Percentiles rank a stretch among this genome's conserved stretches.
These are phyloP conservation scores for Scleroderma citrinum DNA, from an alignment of 768 basidiomycete genomes.

Conservation along the genomic window DNA sequence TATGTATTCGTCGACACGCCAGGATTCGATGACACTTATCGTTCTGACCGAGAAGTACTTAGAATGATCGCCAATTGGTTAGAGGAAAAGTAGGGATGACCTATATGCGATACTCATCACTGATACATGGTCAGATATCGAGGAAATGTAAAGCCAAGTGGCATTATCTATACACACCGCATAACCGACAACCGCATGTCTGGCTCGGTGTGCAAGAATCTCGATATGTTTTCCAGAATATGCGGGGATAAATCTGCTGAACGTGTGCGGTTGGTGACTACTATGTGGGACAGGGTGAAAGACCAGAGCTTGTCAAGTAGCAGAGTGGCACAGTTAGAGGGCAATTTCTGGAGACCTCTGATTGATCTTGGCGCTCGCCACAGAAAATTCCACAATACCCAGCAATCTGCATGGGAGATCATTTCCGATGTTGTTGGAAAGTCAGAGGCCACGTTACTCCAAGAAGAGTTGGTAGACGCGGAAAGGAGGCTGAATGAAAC, in stretches of 20 bases:
- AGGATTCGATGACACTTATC: conserved; percentile 2
- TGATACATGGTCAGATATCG: not conserved
- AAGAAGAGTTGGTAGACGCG: not conserved
- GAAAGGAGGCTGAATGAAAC: not conserved
- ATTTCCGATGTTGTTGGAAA: not conserved
- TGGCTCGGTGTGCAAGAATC: conserved; percentile 25
- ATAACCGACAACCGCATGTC: conserved; percentile 32
- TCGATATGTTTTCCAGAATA: conserved; percentile 28
- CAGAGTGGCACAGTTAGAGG: conserved; percentile 20
- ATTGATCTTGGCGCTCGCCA: not conserved
- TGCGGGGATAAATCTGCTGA: conserved; percentile 27
- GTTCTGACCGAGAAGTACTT: not conserved
- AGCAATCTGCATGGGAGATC: not conserved
- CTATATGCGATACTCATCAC: not conserved
- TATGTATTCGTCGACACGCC: conserved; percentile 18
- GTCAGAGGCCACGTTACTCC: not conserved
- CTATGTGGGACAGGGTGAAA: conserved; percentile 30
- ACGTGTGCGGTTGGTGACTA: conserved; percentile 34
- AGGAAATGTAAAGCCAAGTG: conserved; percentile 15
- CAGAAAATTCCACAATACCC: not conserved
- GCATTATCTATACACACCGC: conserved; percentile 30
- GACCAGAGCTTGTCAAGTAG: conserved; percentile 3
- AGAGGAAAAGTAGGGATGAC: not conserved
- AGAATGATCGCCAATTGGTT: not conserved
- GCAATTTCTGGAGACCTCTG: conserved; percentile 17